These are phyloP conservation scores for Ophiocordyceps camponoti-leonardi DNA, from an alignment of 2,329 filamentous ascomycete species.

Conservation along the genomic window DNA sequence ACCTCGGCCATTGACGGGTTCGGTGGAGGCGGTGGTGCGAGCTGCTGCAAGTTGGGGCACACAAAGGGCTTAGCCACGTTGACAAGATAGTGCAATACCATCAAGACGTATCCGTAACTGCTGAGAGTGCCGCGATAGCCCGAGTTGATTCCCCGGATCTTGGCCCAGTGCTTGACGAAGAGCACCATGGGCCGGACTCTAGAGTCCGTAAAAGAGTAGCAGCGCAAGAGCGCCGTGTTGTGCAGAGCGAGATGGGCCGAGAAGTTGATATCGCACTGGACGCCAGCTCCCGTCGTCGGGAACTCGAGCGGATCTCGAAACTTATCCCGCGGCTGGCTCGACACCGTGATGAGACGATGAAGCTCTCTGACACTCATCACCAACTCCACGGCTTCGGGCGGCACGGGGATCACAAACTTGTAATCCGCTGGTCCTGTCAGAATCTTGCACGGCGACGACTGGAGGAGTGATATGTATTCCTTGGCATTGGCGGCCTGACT, in stretches of 20 bases:
- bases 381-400: constrained; percentile 13
- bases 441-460: constrained; percentile 13
- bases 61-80: constrained; percentile 70
- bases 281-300: constrained; percentile 58
- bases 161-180: constrained; percentile 86
- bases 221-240: constrained; percentile 67
- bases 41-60: constrained; percentile 62
- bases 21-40: constrained; percentile 24
- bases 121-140: constrained; percentile 74
- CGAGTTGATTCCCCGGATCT: constrained; percentile 68
- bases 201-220: constrained; percentile 64
- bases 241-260: constrained; percentile 68
- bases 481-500: constrained; percentile 18
- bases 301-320: constrained; percentile 54
- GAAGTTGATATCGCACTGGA: constrained; percentile 87
- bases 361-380: constrained; percentile 27
- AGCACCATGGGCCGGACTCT: constrained; percentile 64
- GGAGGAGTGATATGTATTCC: constrained; percentile 34
- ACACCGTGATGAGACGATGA: constrained; percentile 30
- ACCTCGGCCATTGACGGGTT: constrained; percentile 8
- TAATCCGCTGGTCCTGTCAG: constrained; percentile 3
- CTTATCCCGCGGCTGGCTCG: constrained; percentile 33
- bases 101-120: constrained; percentile 81
- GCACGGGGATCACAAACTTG: constrained; percentile 17
- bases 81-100: constrained; percentile 81